Conservation (phyloP, 495 filamentous ascomycete species). For the Aspergillus sclerotioniger region DNA sequence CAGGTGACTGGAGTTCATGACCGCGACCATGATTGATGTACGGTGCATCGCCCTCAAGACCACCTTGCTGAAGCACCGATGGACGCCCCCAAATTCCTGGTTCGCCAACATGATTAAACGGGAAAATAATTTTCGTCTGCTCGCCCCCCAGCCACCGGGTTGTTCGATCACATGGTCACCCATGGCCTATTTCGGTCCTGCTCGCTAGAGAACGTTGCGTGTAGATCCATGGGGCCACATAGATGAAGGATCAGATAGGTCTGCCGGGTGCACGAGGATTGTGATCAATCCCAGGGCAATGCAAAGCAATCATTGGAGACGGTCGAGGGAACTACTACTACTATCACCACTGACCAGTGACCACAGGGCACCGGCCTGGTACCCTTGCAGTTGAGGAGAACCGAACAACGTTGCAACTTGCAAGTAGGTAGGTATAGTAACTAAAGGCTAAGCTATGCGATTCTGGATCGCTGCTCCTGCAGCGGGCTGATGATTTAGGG, state of each 20-base stretch:
- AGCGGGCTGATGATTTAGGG: not conserved
- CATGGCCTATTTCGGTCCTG: not conserved
- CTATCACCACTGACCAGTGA: not conserved
- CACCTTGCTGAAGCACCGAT: slow-evolving; percentile 1
- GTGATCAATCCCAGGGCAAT: no score
- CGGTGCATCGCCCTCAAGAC: not conserved
- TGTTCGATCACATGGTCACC: slow-evolving; percentile 17
- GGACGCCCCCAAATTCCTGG: slow-evolving; percentile 10
- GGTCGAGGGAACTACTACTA: not conserved
- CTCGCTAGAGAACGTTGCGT: slow-evolving; percentile 5
- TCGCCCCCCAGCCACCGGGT: slow-evolving; percentile 14
- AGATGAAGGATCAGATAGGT: slow-evolving; percentile 3
- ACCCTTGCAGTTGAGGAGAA: slow-evolving; percentile 11
- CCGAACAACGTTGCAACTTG: slow-evolving; percentile 4
- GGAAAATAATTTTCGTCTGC: slow-evolving; percentile 2
- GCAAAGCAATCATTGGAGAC: no score
- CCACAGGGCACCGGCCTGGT: not conserved
- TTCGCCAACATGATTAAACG: not conserved
- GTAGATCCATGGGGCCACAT: slow-evolving; percentile 12
- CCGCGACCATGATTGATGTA: not conserved
- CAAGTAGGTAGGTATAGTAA: no score
- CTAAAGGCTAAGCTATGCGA: not conserved
- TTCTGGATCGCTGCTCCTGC: not conserved
- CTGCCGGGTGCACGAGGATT: not conserved
- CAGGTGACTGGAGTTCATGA: slow-evolving; percentile 18